Base-by-base conservation (phyloP, 441 rosid species). In the Brassica hybrid region DNA sequence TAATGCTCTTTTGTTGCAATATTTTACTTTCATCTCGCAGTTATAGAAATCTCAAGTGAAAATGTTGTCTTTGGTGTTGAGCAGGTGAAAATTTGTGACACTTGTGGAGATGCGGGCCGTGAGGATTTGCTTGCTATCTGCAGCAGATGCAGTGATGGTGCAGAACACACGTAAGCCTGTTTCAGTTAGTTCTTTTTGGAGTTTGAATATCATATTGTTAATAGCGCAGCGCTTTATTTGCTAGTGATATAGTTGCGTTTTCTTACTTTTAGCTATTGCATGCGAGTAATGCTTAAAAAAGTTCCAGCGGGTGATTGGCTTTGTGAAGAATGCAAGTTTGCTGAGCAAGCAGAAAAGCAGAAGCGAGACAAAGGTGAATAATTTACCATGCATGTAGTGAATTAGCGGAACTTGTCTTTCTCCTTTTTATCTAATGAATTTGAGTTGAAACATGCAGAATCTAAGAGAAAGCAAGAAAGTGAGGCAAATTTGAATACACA, bases 21-120 rank as follows among this genome's bases (percentile, higher is more conserved):
- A 50, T 65, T 69, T 67, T 2, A 16, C 61, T 67, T 63, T 48
- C 41, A 68, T 58, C 56, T 43, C 66, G 23, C 21, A 27, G 41
- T 67, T 61, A 67, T 72, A 71, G 58, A 68, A 60, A 5, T 34
- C 32, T 25, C 60, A 64, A 30, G 72, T 30, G 78, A 77, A 71
- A 79, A 70, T 58, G 73, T 17, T 67, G 73, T 71, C 71, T 70
- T 69, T 75, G 76, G n/a, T 72, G 59, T 76, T 79, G 80, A 83
- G 85, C 90, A 97, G 99, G 99, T 97, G 67, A 94, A 97, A 84
- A 94, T 97, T 59, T 97, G 99, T 79, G 99, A 97, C 85, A 94
- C 86, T 72, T 97, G 99, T 68, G 99, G 99, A 80, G 99, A 94
- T 87, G 94, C 98, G 30, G 99, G 99, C 38, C 90, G 95, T 72